Conservation (phyloP, 2,329 filamentous ascomycete genomes). For the Fusarium nygamai region DNA sequence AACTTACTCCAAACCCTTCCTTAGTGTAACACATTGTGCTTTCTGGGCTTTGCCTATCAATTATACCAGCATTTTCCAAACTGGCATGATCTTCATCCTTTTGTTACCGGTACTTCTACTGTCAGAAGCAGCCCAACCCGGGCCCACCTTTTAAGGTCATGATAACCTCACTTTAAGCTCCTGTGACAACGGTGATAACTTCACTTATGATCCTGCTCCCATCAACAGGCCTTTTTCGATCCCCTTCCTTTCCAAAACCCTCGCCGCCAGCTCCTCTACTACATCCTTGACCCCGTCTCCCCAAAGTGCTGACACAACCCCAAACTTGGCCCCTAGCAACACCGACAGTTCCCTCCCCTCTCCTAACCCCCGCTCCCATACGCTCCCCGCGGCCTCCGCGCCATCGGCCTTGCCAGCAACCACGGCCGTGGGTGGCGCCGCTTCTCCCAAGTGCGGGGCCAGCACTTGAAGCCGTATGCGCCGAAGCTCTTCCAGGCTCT, state of each 20-base stretch:
- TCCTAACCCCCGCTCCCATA: constrained; percentile 24
- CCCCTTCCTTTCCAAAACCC: constrained; percentile 22
- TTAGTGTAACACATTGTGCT: not conserved
- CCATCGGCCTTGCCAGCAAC: constrained; percentile 30
- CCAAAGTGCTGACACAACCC: constrained; percentile 28
- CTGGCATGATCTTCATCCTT: not conserved
- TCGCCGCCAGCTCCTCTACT: constrained; percentile 31
- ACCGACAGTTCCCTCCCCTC: constrained; percentile 25
- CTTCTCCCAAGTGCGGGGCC: constrained; percentile 5
- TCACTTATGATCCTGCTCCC: not conserved
- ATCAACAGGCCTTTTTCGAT: constrained; percentile 1
- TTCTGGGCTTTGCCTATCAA: not conserved
- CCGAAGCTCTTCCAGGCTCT: constrained; percentile 22
- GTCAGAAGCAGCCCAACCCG: not conserved
- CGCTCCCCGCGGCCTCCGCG: constrained; percentile 15
- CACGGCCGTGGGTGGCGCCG: constrained; percentile 16
- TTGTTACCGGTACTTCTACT: not conserved
- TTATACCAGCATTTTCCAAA: not conserved
- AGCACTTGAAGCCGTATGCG: constrained; percentile 17
- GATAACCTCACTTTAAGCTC: not conserved
- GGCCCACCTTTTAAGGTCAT: not conserved
- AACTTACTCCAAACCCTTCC: not conserved
- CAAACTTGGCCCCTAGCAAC: constrained; percentile 25
- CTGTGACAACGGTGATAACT: not conserved
- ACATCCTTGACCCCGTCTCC: constrained; percentile 34